Base-by-base conservation (phyloP, 2,329 filamentous ascomycete species). In the Escovopsis sp. region DNA sequence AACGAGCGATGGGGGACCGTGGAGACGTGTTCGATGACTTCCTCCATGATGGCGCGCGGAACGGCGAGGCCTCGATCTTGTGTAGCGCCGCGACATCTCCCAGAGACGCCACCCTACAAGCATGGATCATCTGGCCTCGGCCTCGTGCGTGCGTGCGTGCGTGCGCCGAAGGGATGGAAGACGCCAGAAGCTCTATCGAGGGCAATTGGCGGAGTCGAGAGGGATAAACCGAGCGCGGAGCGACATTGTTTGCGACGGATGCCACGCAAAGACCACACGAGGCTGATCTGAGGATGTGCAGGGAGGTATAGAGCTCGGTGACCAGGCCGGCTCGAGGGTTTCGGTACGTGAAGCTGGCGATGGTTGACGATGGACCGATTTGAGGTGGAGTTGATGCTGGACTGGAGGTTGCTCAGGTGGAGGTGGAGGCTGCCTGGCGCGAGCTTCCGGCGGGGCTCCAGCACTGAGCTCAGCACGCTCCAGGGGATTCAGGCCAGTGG, bases 1-100 rank as follows among this genome's bases (percentile, higher is more conserved):
- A 81, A 81, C 44, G 61, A 62, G 45, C 66, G 55, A 12, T 39
- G 39, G 12, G 39, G 37, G 6, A 43, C 39, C 43, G 53, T 51
- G 20, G 51, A 43, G 42, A 43, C 41, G 43, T 55, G 38, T 41
- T 44, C 45, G 45, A 44, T 45, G 38, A 43, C 44, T 31, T 47
- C 32, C 11, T 39, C 46, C 39, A 43, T 45, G 40, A 51, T 41
- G 34, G 45, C 46, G 41, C 27, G 27, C 27, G 27, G 7, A 30
- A 6, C 27, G 9, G 11, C 2, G 11, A 11, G 11, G 27, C 27
- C 42, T 41, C 40, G 34, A 38, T 38, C 24, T 35, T 45, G 47
- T 39, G 33, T 35, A 47, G 47, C 41, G 45, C 42, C 42, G 47
- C 42, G 38, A 45, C 38, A 35, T 30, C 29, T 30, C 11, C n/a